A percentile compares a stretch with the other conserved stretches of the same genome.
Evolutionary conservation across 352 stramenopile species (phyloP).

Genomic region (Phytopythium boreale): DNA sequence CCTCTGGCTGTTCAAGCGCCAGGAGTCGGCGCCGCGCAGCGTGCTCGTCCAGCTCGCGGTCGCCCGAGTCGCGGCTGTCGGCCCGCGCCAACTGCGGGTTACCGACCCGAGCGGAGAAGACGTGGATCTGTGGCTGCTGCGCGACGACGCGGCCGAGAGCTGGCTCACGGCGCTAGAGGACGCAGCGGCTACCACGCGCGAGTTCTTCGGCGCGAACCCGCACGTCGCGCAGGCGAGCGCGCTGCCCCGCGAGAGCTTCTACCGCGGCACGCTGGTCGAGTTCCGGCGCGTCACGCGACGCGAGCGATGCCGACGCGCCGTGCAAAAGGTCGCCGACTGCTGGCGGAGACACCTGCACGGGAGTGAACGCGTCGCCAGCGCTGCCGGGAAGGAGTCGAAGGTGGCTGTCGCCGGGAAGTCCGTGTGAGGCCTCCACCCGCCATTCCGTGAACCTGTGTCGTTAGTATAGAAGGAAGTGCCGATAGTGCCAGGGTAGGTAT

Average conservation of each 20-base stretch:
- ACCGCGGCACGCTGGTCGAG: constrained; percentile 46
- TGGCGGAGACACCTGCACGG: constrained; percentile 13
- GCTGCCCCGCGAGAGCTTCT: constrained; percentile 39
- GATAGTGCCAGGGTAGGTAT: neutral
- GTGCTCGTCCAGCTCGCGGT: constrained; percentile 57
- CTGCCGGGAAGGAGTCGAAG: neutral
- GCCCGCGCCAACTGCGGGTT: constrained; percentile 31
- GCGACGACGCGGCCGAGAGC: constrained; percentile 18
- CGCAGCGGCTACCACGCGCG: constrained; percentile 29
- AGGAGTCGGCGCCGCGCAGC: constrained; percentile 24
- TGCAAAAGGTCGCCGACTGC: constrained; percentile 20
- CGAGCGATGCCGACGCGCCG: constrained; percentile 26
- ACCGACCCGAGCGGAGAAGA: constrained; percentile 46
- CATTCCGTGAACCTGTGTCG: no score
- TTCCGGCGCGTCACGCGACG: constrained; percentile 34
- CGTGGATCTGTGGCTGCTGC: constrained; percentile 37
- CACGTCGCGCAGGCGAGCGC: constrained; percentile 26
- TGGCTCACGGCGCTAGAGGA: constrained; percentile 39
- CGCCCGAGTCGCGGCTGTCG: constrained; percentile 31
- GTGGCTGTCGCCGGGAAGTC: neutral
- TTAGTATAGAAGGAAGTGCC: no score
- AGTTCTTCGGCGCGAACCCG: constrained; percentile 33
- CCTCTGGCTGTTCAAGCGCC: constrained; percentile 51
- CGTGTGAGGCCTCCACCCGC: neutral
- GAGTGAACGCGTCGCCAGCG: neutral